A percentile compares a stretch with the other conserved stretches of the same genome.
Conservation (phyloP, 2,329 filamentous ascomycete species). For the Pseudopyrenochaeta lycopersici region DNA sequence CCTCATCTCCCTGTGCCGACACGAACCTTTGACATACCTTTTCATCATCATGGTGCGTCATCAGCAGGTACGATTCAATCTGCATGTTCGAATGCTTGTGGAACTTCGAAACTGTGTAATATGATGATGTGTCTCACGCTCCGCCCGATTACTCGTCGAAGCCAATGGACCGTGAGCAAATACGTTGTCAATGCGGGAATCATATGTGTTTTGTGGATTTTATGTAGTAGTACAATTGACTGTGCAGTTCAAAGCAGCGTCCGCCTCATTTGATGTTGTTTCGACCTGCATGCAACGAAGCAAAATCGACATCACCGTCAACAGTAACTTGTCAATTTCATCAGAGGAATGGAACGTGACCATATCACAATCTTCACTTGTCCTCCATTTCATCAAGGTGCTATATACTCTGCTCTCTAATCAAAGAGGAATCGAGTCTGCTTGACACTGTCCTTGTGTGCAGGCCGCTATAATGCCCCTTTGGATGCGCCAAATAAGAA, state of each 20-base stretch:
- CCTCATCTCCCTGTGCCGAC: neutral
- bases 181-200: neutral
- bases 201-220: neutral
- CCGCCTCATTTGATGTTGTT: neutral
- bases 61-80: neutral
- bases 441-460: no score
- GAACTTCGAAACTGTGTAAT: neutral
- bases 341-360: no score
- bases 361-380: no score
- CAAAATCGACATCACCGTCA: neutral
- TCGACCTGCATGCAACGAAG: no score
- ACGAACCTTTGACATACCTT: neutral
- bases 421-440: no score
- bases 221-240: neutral
- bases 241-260: neutral
- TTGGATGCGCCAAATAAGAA: neutral
- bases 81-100: neutral
- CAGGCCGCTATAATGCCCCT: no score
- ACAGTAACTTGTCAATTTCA: no score
- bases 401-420: no score
- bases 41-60: neutral
- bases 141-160: neutral
- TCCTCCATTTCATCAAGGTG: no score
- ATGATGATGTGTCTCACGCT: constrained; percentile 5
- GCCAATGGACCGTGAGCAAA: constrained; percentile 8